Evolutionary conservation across 768 basidiomycete genomes (phyloP), one percentile per base, ranked within the genome.

Genomic region (Mycena leptocephala): DNA sequence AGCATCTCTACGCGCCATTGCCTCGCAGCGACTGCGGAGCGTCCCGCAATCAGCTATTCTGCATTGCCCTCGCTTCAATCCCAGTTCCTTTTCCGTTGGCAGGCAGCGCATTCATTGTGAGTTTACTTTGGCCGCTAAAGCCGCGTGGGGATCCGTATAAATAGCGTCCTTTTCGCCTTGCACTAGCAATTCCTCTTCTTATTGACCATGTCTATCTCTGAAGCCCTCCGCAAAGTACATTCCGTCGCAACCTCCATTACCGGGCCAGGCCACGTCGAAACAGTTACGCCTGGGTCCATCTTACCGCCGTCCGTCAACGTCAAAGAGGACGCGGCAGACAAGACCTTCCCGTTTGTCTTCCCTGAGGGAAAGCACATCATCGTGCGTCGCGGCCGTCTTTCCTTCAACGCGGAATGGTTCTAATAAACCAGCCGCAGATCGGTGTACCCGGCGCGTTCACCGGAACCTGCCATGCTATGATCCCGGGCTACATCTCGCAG

Each of bases 371-470:
- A 90, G 85, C 93, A 92, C 78, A 81, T 94, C 80, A 89, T 95
- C 72, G 93, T 94, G 78, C 56, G 90, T 87, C 37, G 18, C 56
- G 7, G 41, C 46, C 22, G 24, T 46, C 10, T 51, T 18, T 0
- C 0, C 30, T 32, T 67, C 53, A 20, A 9, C n/a, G n/a, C n/a
- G 41, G 24, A 18, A 11, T 32, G 30, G 30, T 30, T 11, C 65
- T 41, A 35, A 41, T 51, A 30, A n/a, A 33, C 43, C 28, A 3
- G 65, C 24, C 39, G 22, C 72, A 94, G 93, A 88, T 96, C 70
- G 92, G 93, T 16, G 93, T 95, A 35, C 95, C 95, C 0, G 95
- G 94, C 20, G 94, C 94, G 9, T 96, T 95, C 85, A 94, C 93
- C 2, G 92, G 92, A 0, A 88, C 93, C 6, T 96, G 95, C 84